These are phyloP conservation scores for Ganoderma leucocontextum DNA, from an alignment of 1,284 basidiomycete genomes.

Conservation along the genomic window DNA sequence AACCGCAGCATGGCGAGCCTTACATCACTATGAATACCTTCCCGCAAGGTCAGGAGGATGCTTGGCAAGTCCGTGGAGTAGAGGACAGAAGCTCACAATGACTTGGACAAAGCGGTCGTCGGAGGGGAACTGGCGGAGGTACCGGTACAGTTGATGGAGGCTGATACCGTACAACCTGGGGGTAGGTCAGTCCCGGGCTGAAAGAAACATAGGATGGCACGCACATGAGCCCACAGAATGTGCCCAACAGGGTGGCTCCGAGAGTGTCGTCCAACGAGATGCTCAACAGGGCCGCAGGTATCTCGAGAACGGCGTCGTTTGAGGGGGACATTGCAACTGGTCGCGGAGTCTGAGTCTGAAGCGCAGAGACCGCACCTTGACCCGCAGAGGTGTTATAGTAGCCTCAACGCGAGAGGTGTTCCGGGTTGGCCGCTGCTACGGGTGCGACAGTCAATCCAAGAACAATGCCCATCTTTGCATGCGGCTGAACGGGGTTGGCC, in stretches of 20 bases:
- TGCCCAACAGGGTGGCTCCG: not conserved
- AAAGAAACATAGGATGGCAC: not conserved
- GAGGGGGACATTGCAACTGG: not conserved
- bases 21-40: constrained; percentile 7
- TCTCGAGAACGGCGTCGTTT: not conserved
- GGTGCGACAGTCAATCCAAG: not conserved
- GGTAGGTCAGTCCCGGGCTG: not conserved
- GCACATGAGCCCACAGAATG: not conserved
- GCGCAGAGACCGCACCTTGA: not conserved
- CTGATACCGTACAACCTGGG: not conserved
- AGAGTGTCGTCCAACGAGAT: not conserved
- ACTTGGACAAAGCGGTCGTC: not conserved
- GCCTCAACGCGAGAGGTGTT: not conserved
- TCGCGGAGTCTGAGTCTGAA: not conserved
- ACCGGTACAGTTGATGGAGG: not conserved
- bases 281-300: not conserved
- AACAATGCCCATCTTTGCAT: not conserved
- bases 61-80: not conserved
- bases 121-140: not conserved
- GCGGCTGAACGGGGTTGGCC: not conserved
- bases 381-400: not conserved
- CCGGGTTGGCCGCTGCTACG: constrained; percentile 1
- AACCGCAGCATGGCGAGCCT: not conserved
- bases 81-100: not conserved
- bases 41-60: not conserved